phyloP scores from a whole-genome alignment of 169 alveolate species.

The Perkinsus olseni region DNA sequence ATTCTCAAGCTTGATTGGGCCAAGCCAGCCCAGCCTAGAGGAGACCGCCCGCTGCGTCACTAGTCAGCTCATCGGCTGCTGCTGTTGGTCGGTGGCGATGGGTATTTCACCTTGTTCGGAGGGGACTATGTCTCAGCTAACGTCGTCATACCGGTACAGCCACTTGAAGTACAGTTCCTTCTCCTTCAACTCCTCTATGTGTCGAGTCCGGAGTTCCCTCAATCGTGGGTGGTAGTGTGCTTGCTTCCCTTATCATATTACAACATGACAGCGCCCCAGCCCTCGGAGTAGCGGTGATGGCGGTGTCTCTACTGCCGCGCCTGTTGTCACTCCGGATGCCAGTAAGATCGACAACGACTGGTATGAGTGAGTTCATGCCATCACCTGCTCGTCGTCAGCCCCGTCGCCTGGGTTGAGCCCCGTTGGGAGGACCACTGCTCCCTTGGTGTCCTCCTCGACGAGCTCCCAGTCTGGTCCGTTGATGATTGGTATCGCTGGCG shows the following conservation, averaged over 20 bases:
- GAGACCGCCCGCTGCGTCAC: background rate
- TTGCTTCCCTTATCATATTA: background rate
- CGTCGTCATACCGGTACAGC: too few relatives aligned
- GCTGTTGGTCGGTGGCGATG: too few relatives aligned
- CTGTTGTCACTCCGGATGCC: background rate
- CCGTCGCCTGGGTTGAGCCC: background rate
- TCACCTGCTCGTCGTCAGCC: background rate
- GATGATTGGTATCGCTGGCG: background rate
- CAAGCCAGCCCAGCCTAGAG: background rate
- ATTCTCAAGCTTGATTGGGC: background rate
- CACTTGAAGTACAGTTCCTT: background rate
- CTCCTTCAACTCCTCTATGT: background rate
- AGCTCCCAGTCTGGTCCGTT: background rate
- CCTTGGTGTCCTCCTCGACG: background rate
- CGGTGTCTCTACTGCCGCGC: background rate
- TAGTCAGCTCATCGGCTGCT: background rate
- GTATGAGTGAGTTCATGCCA: too few relatives aligned
- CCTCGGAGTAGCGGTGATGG: background rate
- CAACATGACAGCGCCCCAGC: background rate
- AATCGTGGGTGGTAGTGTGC: background rate
- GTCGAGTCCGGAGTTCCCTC: background rate
- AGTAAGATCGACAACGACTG: background rate
- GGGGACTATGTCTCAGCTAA: too few relatives aligned
- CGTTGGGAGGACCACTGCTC: background rate
- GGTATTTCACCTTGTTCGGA: too few relatives aligned